These are phyloP conservation scores for Zygoascus bituminiphila DNA, from an alignment of 805 yeast genomes.

Conservation along the genomic window DNA sequence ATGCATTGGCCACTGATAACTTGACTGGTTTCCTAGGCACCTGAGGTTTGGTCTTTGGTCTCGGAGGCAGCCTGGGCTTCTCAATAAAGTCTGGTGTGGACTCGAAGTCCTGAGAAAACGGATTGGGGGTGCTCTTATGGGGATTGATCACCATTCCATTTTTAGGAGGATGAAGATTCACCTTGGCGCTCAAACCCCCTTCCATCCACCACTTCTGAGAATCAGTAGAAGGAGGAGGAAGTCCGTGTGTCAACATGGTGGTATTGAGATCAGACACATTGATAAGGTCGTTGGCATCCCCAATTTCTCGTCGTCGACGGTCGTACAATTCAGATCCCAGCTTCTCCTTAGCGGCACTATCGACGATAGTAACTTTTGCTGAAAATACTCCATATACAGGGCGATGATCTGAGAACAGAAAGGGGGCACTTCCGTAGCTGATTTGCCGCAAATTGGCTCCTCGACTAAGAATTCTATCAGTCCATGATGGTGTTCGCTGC, in stretches of 20 bases:
- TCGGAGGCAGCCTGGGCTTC: conserved; percentile 2
- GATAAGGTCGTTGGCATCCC: conserved; percentile 26
- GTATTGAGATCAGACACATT: conserved; percentile 22
- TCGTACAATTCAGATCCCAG: conserved; percentile 54
- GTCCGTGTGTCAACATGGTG: conserved; percentile 29
- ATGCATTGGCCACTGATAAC: background rate
- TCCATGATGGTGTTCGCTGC: conserved; percentile 93
- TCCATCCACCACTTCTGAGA: conserved; percentile 86
- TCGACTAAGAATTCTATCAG: conserved; percentile 72
- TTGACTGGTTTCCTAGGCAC: conserved; percentile 2
- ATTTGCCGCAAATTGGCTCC: conserved; percentile 53
- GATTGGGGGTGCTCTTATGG: conserved; percentile 50
- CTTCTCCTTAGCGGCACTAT: conserved; percentile 49
- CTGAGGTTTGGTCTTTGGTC: background rate
- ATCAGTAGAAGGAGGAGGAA: conserved; percentile 89
- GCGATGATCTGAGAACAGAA: conserved; percentile 76
- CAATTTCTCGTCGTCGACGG: conserved; percentile 39
- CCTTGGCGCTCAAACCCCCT: conserved; percentile 66
- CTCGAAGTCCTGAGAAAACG: conserved; percentile 43
- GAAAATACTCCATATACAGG: conserved; percentile 82
- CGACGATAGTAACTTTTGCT: conserved; percentile 58
- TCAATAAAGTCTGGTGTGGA: conserved; percentile 47
- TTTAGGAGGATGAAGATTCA: conserved; percentile 36
- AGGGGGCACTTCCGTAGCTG: conserved; percentile 58
- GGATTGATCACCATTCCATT: conserved; percentile 56